phyloP scores from a whole-genome alignment of 2,329 filamentous ascomycete species.

The Pyricularia sp. region DNA sequence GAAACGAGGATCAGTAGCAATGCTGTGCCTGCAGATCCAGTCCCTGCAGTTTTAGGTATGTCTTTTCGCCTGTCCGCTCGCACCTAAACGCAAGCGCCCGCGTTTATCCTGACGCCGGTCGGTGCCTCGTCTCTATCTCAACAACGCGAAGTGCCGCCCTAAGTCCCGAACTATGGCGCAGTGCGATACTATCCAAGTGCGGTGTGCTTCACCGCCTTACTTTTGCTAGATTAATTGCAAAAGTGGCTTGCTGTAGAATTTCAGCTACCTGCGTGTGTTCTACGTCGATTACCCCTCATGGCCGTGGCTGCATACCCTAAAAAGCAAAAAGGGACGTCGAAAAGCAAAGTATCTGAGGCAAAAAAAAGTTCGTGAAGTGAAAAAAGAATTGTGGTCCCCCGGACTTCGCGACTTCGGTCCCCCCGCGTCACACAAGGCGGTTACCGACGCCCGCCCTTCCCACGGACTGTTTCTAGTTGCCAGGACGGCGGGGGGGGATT shows the following conservation, averaged over 20 bases:
- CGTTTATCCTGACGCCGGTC: not conserved
- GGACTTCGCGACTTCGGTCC: not conserved
- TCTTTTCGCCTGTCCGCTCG: not conserved
- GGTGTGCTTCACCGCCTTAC: not conserved
- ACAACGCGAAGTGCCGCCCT: not conserved
- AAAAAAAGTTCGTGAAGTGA: not conserved
- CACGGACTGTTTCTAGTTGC: not conserved
- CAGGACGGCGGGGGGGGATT: not conserved
- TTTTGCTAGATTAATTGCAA: not conserved
- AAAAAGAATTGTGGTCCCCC: not conserved
- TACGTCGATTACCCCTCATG: not conserved
- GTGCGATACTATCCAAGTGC: not conserved
- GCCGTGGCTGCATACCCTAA: not conserved
- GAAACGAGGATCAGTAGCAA: not conserved
- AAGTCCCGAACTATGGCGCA: not conserved
- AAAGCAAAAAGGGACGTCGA: not conserved
- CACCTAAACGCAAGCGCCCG: not conserved
- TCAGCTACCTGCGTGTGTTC: not conserved
- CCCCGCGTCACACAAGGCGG: not conserved
- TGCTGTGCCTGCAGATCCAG: not conserved
- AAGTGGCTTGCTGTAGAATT: not conserved
- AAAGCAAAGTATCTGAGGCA: not conserved
- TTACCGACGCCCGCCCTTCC: not conserved
- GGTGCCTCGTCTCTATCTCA: not conserved
- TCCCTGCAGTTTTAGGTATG: not conserved